Base-by-base conservation (phyloP, 2,329 filamentous ascomycete species). In the Akanthomyces muscarius region DNA sequence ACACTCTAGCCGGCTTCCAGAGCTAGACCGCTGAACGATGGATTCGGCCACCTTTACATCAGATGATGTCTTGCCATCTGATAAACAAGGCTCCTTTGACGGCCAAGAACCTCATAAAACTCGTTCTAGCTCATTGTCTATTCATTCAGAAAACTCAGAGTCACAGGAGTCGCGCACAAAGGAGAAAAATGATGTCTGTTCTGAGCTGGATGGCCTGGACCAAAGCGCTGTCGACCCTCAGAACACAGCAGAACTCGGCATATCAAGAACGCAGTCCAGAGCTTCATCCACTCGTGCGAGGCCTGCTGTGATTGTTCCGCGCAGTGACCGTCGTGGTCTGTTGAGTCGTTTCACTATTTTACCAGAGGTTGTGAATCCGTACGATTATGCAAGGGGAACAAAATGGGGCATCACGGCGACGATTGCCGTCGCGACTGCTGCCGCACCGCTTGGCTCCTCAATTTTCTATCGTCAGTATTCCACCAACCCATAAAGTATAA, bases 341-440 rank as follows among this genome's bases (percentile, higher is more conserved):
- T 81, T 97, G 54, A 87, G 86, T 1, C 83, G 83, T 44, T 79
- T 96, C 14, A 80, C 89, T 1, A 65, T 96, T 38, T 80, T 96
- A 18, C 89, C 92, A 1, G 93, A 97, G 76, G 86, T 96, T 16
- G 86, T 90, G 52, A 81, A 88, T 38, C 89, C 92, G 0, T 86
- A 88, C 64, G 84, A 91, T 57, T 96, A 97, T 71, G 78, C 82
- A 13, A 83, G 85, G 41, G 83, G 78, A 56, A 91, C 85, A 16
- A 97, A 97, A 85, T 97, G 92, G 92, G 83, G 85, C 65, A 87
- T 97, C 67, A 96, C 92, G 0, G 80, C 86, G 42, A 84, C 94
- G 54, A 85, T 97, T 52, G 89, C 92, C 1, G 71, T 93, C 18
- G 91, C 91, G 3, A 92, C 86, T 1, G 86, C 88, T 16, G 89